A percentile compares a stretch with the other conserved stretches of the same genome.
Evolutionary conservation across 495 filamentous ascomycete genomes (phyloP).

Genomic region (Xylaria venustula): DNA sequence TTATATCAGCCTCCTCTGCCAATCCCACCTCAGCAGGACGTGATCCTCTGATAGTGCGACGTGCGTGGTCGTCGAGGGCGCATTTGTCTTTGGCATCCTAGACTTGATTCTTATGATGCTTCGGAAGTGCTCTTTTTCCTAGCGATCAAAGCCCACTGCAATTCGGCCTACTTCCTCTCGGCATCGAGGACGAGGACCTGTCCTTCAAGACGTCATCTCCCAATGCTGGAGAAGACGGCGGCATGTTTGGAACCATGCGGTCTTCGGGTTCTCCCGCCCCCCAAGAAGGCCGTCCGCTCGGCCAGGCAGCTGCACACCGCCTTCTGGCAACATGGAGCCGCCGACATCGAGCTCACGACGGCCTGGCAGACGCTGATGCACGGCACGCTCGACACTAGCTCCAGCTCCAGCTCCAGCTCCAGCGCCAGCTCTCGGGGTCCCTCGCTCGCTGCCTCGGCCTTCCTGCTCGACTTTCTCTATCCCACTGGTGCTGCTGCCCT

Average conservation of each 20-base stretch:
- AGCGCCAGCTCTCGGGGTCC: conserved; percentile 20
- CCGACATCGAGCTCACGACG: conserved; percentile 54
- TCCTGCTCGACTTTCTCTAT: conserved; percentile 64
- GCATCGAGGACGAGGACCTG: not conserved
- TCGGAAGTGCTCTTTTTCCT: not conserved
- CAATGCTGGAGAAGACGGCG: conserved; percentile 83
- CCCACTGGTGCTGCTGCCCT: conserved; percentile 52
- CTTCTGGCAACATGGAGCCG: conserved; percentile 66
- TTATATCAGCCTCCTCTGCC: too few relatives aligned
- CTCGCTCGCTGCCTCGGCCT: conserved; percentile 36
- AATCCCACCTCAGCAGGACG: too few relatives aligned
- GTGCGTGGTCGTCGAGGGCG: too few relatives aligned
- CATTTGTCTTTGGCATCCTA: too few relatives aligned
- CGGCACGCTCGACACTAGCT: conserved; percentile 18
- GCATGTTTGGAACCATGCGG: conserved; percentile 76
- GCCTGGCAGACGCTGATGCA: conserved; percentile 45
- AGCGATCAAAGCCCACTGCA: not conserved
- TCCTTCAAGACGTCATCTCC: conserved; percentile 6
- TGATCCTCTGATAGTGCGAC: too few relatives aligned
- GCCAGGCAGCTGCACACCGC: conserved; percentile 59
- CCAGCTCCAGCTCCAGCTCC: conserved; percentile 1
- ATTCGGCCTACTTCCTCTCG: not conserved
- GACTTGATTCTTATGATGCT: not conserved
- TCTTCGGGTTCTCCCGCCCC: conserved; percentile 60
- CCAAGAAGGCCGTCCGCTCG: conserved; percentile 53